Evolutionary conservation across 192 early-diverging fungal genomes (phyloP), one percentile per base, ranked within the genome.

Genomic region (Backusella sp.): DNA sequence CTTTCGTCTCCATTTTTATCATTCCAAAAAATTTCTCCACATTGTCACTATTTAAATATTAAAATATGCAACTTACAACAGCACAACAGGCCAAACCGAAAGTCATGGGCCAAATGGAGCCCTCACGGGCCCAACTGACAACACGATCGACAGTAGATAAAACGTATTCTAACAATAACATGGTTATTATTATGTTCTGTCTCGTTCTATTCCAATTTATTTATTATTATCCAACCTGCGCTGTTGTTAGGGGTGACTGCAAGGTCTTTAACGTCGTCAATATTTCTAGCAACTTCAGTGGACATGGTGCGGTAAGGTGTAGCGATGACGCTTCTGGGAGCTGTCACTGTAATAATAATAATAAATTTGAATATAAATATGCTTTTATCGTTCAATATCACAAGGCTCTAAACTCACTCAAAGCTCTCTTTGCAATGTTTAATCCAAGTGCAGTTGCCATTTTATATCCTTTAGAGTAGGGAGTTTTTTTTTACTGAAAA

Each of bases 1-100:
- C n/a, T 59, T 11, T 17, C 44, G 28, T 66, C 44, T 26, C 19
- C n/a, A 74, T 35, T 73, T 32, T 23, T 23, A 6, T 72, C 28
- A 28, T 62, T 62, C 56, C 56, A 62, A 28, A 28, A 62, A 2
- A 49, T 49, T 32, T 23, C 12, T 73, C 26, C 14, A 71, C 42
- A 52, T 66, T 42, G 14, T n/a, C 28, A 68, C 15, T 42, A 28
- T n/a, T 28, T 37, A 65, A 66, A 5, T 35, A 56, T 41, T 26
- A 17, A 26, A 14, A 39, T 53, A 49, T 26, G 21, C 26, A 62
- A 65, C 59, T 76, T 83, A 83, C 82, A 28, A 82, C 95, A 77
- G 97, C 97, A 82, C 97, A 98, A 83, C 97, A 98, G 0, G 96
- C 96, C 49, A 96, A 88, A 80, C 94, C 95, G 83, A 95, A 95